Percentiles rank a stretch among this genome's conserved stretches.
phyloP scores from a whole-genome alignment of 176 grass and related monocot species.

The Hordeum marinum region DNA sequence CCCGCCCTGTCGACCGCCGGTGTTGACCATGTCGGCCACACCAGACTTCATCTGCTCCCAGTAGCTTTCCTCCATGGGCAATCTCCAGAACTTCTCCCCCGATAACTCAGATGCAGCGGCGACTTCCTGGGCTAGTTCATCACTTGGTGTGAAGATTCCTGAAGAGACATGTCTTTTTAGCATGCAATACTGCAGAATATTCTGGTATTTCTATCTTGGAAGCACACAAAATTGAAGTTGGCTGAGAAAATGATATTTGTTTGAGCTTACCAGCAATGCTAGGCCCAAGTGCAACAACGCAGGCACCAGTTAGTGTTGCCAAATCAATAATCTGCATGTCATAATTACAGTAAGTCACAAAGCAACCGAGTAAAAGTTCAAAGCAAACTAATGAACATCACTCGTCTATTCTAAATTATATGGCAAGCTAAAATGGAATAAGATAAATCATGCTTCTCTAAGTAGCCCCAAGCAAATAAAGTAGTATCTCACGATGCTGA shows the following conservation, averaged over 20 bases:
- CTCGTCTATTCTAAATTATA: neutral
- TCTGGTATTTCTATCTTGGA: neutral
- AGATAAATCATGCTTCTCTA: neutral
- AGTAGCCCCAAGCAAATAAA: neutral
- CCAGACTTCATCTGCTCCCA: slow-evolving; percentile 96
- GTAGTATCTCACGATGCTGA: neutral
- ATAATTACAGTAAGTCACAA: neutral
- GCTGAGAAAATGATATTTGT: neutral
- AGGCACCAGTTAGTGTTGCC: slow-evolving; percentile 90
- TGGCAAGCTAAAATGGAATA: neutral
- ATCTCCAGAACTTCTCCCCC: slow-evolving; percentile 93
- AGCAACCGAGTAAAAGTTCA: neutral
- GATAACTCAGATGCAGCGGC: slow-evolving; percentile 63
- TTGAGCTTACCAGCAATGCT: slow-evolving; percentile 70
- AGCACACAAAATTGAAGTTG: neutral
- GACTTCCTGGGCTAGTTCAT: slow-evolving; percentile 89
- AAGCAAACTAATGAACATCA: neutral
- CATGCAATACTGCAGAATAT: neutral
- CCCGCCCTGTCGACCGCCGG: slow-evolving; percentile 78
- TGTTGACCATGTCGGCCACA: slow-evolving; percentile 96
- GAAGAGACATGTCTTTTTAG: neutral
- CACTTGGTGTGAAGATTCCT: slow-evolving; percentile 86
- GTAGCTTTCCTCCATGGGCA: slow-evolving; percentile 90
- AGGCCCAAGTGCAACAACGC: slow-evolving; percentile 77
- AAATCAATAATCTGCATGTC: slow-evolving; percentile 80